These are phyloP conservation scores for Funneliformis mosseae DNA, from an alignment of 192 early-diverging fungal species.

Conservation along the genomic window DNA sequence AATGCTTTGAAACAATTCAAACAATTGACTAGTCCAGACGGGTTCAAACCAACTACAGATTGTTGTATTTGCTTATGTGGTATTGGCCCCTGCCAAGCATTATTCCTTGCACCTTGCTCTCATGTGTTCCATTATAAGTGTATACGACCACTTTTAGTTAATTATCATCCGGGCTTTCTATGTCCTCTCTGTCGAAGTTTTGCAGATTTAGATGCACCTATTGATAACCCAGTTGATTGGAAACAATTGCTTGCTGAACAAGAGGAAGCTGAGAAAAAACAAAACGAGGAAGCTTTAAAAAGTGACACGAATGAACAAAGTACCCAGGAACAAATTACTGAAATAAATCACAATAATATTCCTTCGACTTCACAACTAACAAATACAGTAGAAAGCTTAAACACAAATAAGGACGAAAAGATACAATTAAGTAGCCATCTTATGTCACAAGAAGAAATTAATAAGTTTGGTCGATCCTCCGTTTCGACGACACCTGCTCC, in stretches of 20 bases:
- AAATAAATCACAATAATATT: not conserved
- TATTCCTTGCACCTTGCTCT: constrained; percentile 91
- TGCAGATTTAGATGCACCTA: constrained; percentile 85
- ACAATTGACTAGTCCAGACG: constrained; percentile 52
- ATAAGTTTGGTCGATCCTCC: not conserved
- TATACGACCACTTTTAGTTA: constrained; percentile 77
- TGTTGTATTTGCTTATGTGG: constrained; percentile 92
- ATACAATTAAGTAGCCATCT: constrained; percentile 7
- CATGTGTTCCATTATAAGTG: constrained; percentile 96
- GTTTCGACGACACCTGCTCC: not conserved
- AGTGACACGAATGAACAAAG: not conserved
- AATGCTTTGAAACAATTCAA: constrained; percentile 52
- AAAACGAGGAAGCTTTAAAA: constrained; percentile 4
- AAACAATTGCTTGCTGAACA: constrained; percentile 51
- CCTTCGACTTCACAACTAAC: constrained; percentile 28
- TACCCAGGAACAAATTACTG: not conserved
- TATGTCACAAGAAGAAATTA: constrained; percentile 7
- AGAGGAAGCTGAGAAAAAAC: constrained; percentile 40
- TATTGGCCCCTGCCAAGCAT: constrained; percentile 84
- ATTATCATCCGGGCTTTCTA: constrained; percentile 72
- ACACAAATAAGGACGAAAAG: constrained; percentile 21
- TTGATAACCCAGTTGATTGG: constrained; percentile 44
- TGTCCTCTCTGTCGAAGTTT: constrained; percentile 92
- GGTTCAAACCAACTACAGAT: constrained; percentile 51
- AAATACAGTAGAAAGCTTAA: constrained; percentile 25